Conservation (phyloP, 108 stramenopile genomes). For the Hondaea fermentalgiana region DNA sequence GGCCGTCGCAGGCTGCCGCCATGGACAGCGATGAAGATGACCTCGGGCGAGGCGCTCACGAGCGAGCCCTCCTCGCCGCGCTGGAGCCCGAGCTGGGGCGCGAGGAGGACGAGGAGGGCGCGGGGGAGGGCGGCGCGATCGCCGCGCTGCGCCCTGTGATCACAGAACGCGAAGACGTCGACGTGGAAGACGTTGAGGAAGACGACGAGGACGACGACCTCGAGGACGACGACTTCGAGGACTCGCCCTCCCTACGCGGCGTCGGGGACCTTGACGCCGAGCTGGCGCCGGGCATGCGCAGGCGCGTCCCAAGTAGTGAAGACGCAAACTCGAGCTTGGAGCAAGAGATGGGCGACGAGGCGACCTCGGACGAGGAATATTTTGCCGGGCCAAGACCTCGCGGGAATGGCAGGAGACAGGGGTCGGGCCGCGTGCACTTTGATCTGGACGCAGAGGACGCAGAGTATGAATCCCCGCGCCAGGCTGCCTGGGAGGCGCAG, state of each 20-base stretch:
- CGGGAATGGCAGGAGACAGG: background rate
- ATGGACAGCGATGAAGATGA: too few relatives aligned
- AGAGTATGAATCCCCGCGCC: background rate
- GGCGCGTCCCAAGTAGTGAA: background rate
- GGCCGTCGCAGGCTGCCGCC: too few relatives aligned
- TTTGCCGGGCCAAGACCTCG: background rate
- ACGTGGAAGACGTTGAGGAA: background rate
- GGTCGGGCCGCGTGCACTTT: background rate
- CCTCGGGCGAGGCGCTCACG: too few relatives aligned
- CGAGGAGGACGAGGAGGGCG: too few relatives aligned
- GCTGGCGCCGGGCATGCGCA: background rate
- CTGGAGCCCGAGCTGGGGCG: too few relatives aligned
- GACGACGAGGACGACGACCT: background rate
- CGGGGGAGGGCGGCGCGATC: too few relatives aligned
- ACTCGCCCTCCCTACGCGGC: background rate
- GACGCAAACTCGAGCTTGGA: background rate
- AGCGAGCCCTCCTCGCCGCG: too few relatives aligned
- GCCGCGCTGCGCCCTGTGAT: too few relatives aligned
- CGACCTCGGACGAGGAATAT: too few relatives aligned
- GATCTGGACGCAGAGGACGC: background rate
- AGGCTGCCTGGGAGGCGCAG: background rate
- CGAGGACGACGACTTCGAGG: background rate
- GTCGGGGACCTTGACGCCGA: background rate
- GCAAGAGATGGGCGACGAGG: background rate
- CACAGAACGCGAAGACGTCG: too few relatives aligned